These are phyloP conservation scores for Taiwanofungus camphoratus DNA, from an alignment of 1,284 basidiomycete species.

Conservation along the genomic window DNA sequence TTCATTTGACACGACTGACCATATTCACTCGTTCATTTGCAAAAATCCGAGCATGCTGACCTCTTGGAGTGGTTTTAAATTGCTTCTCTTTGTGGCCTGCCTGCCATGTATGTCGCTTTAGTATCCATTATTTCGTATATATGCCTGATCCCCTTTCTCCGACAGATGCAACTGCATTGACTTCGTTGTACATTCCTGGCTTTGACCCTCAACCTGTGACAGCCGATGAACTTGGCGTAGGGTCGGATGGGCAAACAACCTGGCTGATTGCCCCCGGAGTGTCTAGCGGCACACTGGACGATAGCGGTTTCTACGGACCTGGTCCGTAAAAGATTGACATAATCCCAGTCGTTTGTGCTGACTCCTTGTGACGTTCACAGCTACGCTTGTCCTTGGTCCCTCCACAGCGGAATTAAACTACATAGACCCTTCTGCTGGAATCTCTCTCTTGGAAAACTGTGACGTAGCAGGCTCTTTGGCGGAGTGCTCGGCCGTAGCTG, in stretches of 20 bases:
- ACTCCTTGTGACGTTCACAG: constrained; percentile 10
- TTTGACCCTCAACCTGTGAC: constrained; percentile 40
- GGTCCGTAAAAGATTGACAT: constrained; percentile 24
- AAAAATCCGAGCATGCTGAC: too few relatives aligned
- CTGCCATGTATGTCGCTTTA: constrained; percentile 1
- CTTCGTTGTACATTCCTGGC: constrained; percentile 39
- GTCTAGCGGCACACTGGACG: constrained; percentile 28
- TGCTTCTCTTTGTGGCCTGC: background rate
- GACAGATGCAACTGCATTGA: constrained; percentile 20
- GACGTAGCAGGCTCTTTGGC: constrained; percentile 19
- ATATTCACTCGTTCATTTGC: too few relatives aligned
- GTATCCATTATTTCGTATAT: background rate
- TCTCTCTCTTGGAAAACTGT: constrained; percentile 22
- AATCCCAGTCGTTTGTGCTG: background rate
- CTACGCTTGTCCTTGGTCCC: constrained; percentile 26
- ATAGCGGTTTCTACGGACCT: constrained; percentile 31
- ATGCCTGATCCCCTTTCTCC: background rate
- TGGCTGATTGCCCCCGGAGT: constrained; percentile 34
- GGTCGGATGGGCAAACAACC: constrained; percentile 36
- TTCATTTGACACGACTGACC: too few relatives aligned
- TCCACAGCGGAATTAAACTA: constrained; percentile 22
- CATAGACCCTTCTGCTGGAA: constrained; percentile 10
- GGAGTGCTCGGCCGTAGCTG: constrained; percentile 20
- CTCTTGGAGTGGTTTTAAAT: background rate
- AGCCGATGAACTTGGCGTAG: constrained; percentile 35